Percentiles rank a stretch among this genome's conserved stretches.
phyloP scores from a whole-genome alignment of 2,329 filamentous ascomycete genomes.

The Claviceps capensis region DNA sequence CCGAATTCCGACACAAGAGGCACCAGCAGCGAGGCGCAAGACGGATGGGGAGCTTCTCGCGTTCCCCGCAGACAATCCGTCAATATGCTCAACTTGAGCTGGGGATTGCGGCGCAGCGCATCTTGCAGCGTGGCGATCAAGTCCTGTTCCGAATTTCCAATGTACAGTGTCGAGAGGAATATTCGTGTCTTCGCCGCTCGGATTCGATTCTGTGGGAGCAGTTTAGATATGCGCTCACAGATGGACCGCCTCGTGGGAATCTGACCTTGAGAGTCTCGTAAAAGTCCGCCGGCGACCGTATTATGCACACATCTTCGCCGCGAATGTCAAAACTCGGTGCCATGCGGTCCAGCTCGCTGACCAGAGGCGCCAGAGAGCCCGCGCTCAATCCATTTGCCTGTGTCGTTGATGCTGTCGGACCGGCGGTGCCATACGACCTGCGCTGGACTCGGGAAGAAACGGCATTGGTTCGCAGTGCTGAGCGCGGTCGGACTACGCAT shows the following conservation, averaged over 20 bases:
- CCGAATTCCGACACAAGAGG: conserved; percentile 79
- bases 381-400: conserved; percentile 7
- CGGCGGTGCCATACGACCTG: conserved; percentile 25
- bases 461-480: conserved; percentile 4
- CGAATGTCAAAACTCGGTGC: conserved; percentile 81
- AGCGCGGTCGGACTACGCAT: conserved; percentile 15
- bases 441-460: conserved; percentile 20
- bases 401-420: conserved; percentile 19
- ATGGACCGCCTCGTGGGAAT: neutral
- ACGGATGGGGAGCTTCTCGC: conserved; percentile 72
- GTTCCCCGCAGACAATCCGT: conserved; percentile 88
- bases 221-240: neutral
- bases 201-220: conserved; percentile 54
- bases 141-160: conserved; percentile 85
- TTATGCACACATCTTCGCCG: conserved; percentile 65
- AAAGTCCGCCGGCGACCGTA: conserved; percentile 75
- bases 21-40: conserved; percentile 76
- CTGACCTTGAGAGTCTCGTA: conserved; percentile 77
- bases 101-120: conserved; percentile 59
- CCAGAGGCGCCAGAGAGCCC: conserved; percentile 38
- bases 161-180: conserved; percentile 92
- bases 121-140: conserved; percentile 67
- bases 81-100: conserved; percentile 72
- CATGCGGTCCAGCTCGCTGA: conserved; percentile 69
- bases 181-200: conserved; percentile 62